Evolutionary conservation across 2,329 filamentous ascomycete genomes (phyloP), one percentile per base, ranked within the genome.

Genomic region (Botrytis pseudocinerea): DNA sequence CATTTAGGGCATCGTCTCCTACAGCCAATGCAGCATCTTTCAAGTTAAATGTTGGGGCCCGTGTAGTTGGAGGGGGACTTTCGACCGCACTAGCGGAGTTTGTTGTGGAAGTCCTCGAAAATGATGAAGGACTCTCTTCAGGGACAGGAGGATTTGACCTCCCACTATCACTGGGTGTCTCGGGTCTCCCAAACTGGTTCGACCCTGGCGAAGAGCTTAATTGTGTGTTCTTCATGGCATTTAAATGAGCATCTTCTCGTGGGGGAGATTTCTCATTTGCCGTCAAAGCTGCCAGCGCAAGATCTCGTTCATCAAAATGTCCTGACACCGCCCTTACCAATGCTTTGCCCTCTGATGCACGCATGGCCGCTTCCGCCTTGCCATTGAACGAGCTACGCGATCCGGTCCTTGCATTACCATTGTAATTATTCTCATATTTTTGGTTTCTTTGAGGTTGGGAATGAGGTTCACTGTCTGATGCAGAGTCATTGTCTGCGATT

Each of bases 1-100:
- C 88, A 12, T 87, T 83, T 68, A 95, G 85, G 0, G 93, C 91
- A 72, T 90, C 89, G 68, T 92, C 90, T 48, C 75, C 77, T 12
- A 78, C 71, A 71, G 77, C 75, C 51, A 76, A 38, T 51, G 76
- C 76, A 42, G 76, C 76, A n/a, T 76, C 78, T 54, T 78, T 76
- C 44, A 80, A 57, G 38, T 73, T 77, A 28, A 77, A 70, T 16
- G 76, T 77, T 46, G 73, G 70, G 18, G 73, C 71, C 74, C 74
- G 77, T 42, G 73, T 69, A 20, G 75, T 46, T 18, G 42, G 22
- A 51, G 61, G 32, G 46, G 72, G 74, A 64, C 61, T 75, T 5
- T 76, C 71, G 7, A 65, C 40, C n/a, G 46, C 72, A 48, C 48
- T 44, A 46, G 25, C 48, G 46, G 57, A 62, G 35, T 59, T 71